phyloP scores from a whole-genome alignment of 1,284 basidiomycete species.

The Pisolithus thermaeus region DNA sequence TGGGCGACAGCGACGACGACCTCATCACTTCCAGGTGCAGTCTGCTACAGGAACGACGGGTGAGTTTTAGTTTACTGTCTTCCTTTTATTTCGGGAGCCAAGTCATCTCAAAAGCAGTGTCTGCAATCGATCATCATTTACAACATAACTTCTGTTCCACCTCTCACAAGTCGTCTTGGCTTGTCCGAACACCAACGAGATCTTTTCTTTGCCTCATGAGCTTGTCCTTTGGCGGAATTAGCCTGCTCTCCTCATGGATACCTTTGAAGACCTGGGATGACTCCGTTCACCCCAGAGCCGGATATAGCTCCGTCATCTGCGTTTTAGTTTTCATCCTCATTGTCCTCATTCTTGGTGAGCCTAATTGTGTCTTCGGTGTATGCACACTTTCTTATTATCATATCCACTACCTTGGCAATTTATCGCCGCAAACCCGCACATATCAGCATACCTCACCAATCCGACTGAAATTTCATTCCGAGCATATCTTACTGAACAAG shows the following conservation, averaged over 20 bases:
- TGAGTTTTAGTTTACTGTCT: not conserved
- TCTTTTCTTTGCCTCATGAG: conserved; percentile 50
- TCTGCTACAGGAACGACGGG: not conserved
- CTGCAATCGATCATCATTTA: conserved; percentile 18
- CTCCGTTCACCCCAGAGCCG: conserved; percentile 49
- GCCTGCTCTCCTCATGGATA: conserved; percentile 53
- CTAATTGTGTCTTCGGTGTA: conserved; percentile 6
- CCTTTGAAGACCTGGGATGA: conserved; percentile 46
- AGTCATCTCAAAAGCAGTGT: conserved; percentile 22
- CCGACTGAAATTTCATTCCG: conserved; percentile 90
- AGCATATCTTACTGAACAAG: conserved; percentile 90
- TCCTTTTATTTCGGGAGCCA: conserved; percentile 8
- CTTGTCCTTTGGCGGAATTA: conserved; percentile 57
- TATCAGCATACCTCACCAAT: conserved; percentile 85
- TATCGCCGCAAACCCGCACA: conserved; percentile 15
- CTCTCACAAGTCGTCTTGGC: conserved; percentile 13
- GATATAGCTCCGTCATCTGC: conserved; percentile 63
- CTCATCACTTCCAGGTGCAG: not conserved
- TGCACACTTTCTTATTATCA: not conserved
- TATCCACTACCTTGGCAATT: conserved; percentile 9
- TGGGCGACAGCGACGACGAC: conserved; percentile 12
- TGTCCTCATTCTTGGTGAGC: conserved; percentile 66
- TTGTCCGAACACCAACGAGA: conserved; percentile 9
- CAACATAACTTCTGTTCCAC: conserved; percentile 14
- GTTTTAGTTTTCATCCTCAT: conserved; percentile 62